Conservation (phyloP, 352 stramenopile genomes). For the Elongisporangium anandrum region DNA sequence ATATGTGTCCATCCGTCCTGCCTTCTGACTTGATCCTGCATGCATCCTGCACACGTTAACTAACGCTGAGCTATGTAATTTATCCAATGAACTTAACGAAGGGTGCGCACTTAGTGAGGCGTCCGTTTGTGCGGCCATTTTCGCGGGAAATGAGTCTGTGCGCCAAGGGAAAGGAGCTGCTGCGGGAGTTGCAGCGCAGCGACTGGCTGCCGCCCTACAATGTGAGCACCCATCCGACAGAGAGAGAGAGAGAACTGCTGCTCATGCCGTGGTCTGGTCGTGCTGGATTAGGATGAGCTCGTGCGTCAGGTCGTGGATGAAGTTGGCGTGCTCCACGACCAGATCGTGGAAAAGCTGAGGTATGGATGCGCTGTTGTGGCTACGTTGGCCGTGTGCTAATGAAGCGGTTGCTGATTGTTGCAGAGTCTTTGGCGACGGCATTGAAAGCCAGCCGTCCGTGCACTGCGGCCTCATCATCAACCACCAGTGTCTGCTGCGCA, state of each 20-base stretch:
- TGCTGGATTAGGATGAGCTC: conserved; percentile 56
- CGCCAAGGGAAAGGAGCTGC: conserved; percentile 75
- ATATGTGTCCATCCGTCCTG: background rate
- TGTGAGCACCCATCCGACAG: conserved; percentile 28
- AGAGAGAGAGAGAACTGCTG: conserved; percentile 6
- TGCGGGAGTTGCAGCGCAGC: conserved; percentile 88
- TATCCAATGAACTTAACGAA: background rate
- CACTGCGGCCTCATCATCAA: conserved; percentile 83
- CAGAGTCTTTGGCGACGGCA: conserved; percentile 61
- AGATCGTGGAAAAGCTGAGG: conserved; percentile 74
- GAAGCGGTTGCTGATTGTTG: background rate
- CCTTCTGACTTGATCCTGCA: background rate
- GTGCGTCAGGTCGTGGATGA: conserved; percentile 82
- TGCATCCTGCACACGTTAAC: background rate
- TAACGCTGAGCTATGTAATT: background rate
- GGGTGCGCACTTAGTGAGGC: background rate
- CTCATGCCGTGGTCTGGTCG: background rate
- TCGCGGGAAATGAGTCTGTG: conserved; percentile 52
- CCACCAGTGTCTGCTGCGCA: conserved; percentile 86
- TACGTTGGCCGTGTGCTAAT: background rate
- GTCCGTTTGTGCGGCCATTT: background rate
- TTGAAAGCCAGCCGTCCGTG: conserved; percentile 54
- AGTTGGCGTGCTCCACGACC: conserved; percentile 53
- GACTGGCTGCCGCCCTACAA: conserved; percentile 92
- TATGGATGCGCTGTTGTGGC: conserved; percentile 12